Evolutionary conservation across 768 basidiomycete genomes (phyloP), one percentile per base, ranked within the genome.

Genomic region (Amanita rimosa): DNA sequence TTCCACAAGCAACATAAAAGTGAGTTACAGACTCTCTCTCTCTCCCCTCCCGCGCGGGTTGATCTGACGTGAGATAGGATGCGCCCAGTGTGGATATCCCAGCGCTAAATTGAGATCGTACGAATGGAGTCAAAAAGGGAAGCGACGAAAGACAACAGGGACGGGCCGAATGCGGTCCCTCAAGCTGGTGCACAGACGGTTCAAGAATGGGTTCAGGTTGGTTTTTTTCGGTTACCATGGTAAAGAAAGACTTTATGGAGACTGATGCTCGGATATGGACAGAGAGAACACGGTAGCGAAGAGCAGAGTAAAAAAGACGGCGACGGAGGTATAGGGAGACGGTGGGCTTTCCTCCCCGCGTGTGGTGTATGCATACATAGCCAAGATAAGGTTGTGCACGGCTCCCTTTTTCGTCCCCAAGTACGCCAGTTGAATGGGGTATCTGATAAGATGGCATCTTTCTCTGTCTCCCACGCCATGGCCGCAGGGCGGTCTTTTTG

Each of bases 1-100:
- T 95, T 97, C 78, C 96, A 98, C 81, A 86, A 82, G 70, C 95
- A 99, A 74, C 90, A 99, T 77, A 92, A 98, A 78, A 85, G 91
- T 94, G 56, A 59, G 85, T n/a, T 1, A 50, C 19, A 3, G 11
- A 13, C 31, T 22, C 11, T 9, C n/a, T n/a, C n/a, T n/a, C n/a
- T 24, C 22, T 24, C 3, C 48, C 33, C 39, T n/a, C 17, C 14
- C 14, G 33, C 27, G 8, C 10, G 13, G 6, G n/a, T 34, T 10
- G 16, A 19, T 38, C 29, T 29, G 19, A 46, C 14, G 21, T 24
- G 10, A 6, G n/a, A 24, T 29, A 96, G 93, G 83, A 52, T 98
- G 96, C 71, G 86, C 84, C 19, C 87, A 90, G 65, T 97, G 96
- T 67, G 96, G 95, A 50, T 98, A 92, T 73, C 96, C 96, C 39